These are phyloP conservation scores for Linum tenue DNA, from an alignment of 345 rosid genomes.

Conservation along the genomic window DNA sequence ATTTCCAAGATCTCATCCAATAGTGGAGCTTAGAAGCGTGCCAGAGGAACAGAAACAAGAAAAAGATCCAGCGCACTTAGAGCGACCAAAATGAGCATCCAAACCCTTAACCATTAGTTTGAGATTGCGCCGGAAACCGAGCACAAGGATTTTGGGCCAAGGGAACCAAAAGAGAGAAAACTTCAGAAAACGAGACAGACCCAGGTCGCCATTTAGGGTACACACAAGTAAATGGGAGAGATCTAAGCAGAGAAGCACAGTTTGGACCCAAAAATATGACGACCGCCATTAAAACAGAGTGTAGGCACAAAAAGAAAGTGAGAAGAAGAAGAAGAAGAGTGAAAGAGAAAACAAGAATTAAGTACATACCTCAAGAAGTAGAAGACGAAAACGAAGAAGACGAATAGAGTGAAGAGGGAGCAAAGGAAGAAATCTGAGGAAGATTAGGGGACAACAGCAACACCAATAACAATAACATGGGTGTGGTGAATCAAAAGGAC, in stretches of 20 bases:
- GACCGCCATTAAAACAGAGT: neutral
- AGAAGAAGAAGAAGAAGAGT: neutral
- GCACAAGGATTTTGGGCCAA: neutral
- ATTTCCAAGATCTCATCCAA: neutral
- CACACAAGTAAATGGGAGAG: constrained; percentile 26
- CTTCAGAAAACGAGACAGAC: constrained; percentile 18
- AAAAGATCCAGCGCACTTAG: neutral
- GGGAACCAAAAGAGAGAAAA: neutral
- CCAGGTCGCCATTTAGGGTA: constrained; percentile 18
- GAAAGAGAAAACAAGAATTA: too few relatives aligned
- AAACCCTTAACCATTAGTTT: neutral
- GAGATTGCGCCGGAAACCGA: neutral
- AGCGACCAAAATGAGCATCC: neutral
- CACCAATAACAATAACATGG: constrained; percentile 7
- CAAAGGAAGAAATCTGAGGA: constrained; percentile 22
- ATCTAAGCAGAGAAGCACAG: constrained; percentile 20
- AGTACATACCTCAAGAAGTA: constrained; percentile 20
- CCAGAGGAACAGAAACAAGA: neutral
- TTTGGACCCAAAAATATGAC: neutral
- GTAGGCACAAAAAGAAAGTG: constrained; percentile 9
- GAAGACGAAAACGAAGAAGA: neutral
- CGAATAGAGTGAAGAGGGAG: neutral
- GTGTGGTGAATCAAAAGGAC: constrained; percentile 13
- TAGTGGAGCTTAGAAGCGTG: neutral
- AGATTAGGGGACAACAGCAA: constrained; percentile 17